Conservation (phyloP, 2,329 filamentous ascomycete species). For the Scedosporium aurantiacum region DNA sequence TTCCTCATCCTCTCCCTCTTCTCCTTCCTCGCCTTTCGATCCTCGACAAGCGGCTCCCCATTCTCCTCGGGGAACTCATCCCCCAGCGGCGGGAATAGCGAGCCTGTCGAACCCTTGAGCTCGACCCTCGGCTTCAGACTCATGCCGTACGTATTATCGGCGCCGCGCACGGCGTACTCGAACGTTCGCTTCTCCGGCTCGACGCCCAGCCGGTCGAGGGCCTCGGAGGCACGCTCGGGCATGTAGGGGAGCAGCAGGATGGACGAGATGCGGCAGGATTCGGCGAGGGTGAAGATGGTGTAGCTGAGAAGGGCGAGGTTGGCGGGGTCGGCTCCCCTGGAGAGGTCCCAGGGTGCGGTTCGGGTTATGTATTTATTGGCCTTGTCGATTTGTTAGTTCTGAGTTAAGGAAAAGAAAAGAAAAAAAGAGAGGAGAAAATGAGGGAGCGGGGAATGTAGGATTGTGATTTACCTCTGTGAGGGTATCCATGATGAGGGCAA, state of each 20-base stretch:
- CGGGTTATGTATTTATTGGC: conserved; percentile 41
- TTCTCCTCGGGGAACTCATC: conserved; percentile 18
- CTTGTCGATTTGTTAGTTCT: conserved; percentile 17
- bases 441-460: not conserved
- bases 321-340: conserved; percentile 20
- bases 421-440: not conserved
- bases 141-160: conserved; percentile 60
- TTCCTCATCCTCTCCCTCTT: not conserved
- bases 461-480: conserved; percentile 41
- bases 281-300: conserved; percentile 59
- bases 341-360: conserved; percentile 56
- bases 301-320: conserved; percentile 36
- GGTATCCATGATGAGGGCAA: conserved; percentile 33
- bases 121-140: conserved; percentile 15
- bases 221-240: conserved; percentile 59
- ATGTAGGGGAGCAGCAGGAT: conserved; percentile 90
- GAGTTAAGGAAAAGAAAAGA: not conserved
- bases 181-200: conserved; percentile 48
- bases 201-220: conserved; percentile 74
- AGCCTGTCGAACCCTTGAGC: conserved; percentile 26
- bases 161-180: conserved; percentile 47
- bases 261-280: conserved; percentile 66
- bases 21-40: not conserved
- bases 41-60: conserved; percentile 9
- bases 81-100: conserved; percentile 40